phyloP scores from a whole-genome alignment of 2,329 filamentous ascomycete species.

The Xylaria sp. region DNA sequence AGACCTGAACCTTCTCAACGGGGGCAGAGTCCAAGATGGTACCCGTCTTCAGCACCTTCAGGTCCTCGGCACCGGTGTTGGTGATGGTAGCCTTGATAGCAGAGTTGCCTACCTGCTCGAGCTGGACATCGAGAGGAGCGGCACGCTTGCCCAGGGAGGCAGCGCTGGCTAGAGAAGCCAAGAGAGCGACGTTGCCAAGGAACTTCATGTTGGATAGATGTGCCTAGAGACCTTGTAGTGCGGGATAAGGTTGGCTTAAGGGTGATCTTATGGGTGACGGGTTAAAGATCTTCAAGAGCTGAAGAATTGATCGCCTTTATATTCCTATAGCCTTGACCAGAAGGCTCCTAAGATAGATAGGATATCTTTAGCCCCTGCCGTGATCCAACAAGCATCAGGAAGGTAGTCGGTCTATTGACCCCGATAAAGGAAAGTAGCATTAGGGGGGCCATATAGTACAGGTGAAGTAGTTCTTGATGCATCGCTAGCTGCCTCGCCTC shows the following conservation, averaged over 20 bases:
- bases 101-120: conserved; percentile 63
- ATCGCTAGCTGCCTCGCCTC: conserved; percentile 23
- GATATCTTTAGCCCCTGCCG: conserved; percentile 22
- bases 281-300: conserved; percentile 30
- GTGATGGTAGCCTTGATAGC: conserved; percentile 64
- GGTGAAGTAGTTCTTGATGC: conserved; percentile 21
- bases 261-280: conserved; percentile 39
- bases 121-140: conserved; percentile 57
- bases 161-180: conserved; percentile 53
- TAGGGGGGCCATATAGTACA: conserved; percentile 21
- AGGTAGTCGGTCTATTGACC: conserved; percentile 35
- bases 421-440: conserved; percentile 42
- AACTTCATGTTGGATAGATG: conserved; percentile 54
- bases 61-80: conserved; percentile 61
- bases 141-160: conserved; percentile 54
- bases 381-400: conserved; percentile 32
- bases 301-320: conserved; percentile 37
- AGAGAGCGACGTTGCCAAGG: conserved; percentile 50
- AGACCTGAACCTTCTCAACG: conserved; percentile 65
- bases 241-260: conserved; percentile 34
- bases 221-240: conserved; percentile 22
- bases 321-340: conserved; percentile 20
- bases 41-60: conserved; percentile 65
- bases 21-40: conserved; percentile 64
- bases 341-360: conserved; percentile 25